Conservation (phyloP, 2,329 filamentous ascomycete genomes). For the Fusarium sp. region DNA sequence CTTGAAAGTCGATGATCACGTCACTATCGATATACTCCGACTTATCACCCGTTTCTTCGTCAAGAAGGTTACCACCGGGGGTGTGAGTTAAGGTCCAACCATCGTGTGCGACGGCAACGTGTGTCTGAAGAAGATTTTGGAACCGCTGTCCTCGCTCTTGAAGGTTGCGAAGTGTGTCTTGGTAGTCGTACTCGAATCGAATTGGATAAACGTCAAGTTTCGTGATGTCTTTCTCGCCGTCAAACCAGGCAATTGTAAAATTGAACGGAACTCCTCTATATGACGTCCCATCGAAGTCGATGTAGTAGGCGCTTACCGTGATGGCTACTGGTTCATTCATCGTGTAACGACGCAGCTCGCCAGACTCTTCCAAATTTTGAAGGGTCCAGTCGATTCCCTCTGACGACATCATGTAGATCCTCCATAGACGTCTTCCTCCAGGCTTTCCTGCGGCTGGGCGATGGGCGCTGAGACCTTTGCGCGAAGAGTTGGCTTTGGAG, state of each 20-base stretch:
- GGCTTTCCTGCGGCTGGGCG: not conserved
- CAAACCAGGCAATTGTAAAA: not conserved
- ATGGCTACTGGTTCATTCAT: not conserved
- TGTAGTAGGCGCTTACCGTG: not conserved
- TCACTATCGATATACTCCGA: slow-evolving; percentile 9
- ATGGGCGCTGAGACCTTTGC: no score
- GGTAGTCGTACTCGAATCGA: not conserved
- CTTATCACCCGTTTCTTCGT: not conserved
- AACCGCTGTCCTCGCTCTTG: not conserved
- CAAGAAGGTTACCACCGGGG: not conserved
- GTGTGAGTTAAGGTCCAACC: slow-evolving; percentile 5
- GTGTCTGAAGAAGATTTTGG: not conserved
- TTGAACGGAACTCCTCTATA: not conserved
- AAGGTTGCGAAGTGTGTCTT: not conserved
- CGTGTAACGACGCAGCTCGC: not conserved
- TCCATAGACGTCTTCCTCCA: not conserved
- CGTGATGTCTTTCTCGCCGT: not conserved
- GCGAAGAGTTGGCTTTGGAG: not conserved
- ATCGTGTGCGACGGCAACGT: not conserved
- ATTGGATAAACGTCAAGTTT: not conserved
- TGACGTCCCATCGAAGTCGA: not conserved
- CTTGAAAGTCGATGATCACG: slow-evolving; percentile 3
- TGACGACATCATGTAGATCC: no score
- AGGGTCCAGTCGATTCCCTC: not conserved
- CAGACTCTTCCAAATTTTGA: not conserved